A percentile compares a stretch with the other conserved stretches of the same genome.
phyloP scores from a whole-genome alignment of 257 asterid genomes.

The Plantago major region DNA sequence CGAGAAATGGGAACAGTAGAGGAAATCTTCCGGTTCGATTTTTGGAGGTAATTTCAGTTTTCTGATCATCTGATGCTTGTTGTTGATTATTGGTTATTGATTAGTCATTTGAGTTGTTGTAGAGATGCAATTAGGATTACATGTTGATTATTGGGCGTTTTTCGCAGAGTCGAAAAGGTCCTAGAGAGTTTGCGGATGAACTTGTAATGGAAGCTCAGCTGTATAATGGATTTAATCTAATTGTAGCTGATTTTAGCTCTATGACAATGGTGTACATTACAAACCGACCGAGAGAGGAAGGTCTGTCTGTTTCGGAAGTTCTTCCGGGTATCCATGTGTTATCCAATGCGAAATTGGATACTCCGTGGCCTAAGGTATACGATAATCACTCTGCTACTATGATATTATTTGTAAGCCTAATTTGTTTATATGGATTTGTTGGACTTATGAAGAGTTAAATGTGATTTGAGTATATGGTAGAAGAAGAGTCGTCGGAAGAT shows the following conservation, averaged over 20 bases:
- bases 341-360: conserved; percentile 70
- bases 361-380: conserved; percentile 84
- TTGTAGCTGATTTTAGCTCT: conserved; percentile 61
- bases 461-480: neutral
- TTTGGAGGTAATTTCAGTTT: conserved; percentile 30
- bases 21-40: conserved; percentile 82
- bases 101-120: too few relatives aligned
- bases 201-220: conserved; percentile 41
- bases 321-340: conserved; percentile 82
- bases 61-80: neutral
- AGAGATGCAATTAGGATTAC: neutral
- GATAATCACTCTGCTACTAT: neutral
- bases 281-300: conserved; percentile 52
- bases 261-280: conserved; percentile 76
- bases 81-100: too few relatives aligned
- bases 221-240: conserved; percentile 69
- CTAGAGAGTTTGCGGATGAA: conserved; percentile 61
- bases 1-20: conserved; percentile 37
- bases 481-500: neutral
- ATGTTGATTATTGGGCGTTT: neutral
- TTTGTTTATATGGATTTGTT: neutral
- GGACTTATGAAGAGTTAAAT: neutral
- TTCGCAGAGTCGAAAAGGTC: conserved; percentile 50
- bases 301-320: conserved; percentile 39
- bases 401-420: neutral